Base-by-base conservation (phyloP, 768 basidiomycete species). In the Filobasidium floriforme region DNA sequence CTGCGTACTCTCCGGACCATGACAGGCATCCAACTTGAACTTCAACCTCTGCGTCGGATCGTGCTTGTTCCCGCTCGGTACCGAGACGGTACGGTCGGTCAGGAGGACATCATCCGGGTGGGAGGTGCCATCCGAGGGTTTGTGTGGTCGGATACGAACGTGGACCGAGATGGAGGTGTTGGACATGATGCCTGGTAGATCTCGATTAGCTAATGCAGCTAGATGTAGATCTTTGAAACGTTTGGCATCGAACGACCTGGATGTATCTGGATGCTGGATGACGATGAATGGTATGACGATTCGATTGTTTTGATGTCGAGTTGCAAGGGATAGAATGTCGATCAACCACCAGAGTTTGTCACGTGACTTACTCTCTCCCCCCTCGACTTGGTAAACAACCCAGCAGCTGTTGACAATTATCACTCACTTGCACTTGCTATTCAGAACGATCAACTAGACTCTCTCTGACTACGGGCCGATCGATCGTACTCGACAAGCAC, bases 1-100 rank as follows among this genome's bases (percentile, higher is more conserved):
- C 72, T 92, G 90, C 0, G 82, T 84, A 26, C 88, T 85, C 41
- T 76, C 72, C 63, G 85, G 83, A 74, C 85, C 89, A 75, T 90
- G 89, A 75, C 88, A 89, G 60, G 85, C 87, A 43, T 88, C 82
- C 72, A 90, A 85, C 40, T 88, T 89, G 46, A 61, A 28, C 29
- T 55, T n/a, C 19, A 82, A 72, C 75, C 88, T 86, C 66, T 88
- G 82, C 0, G 88, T 88, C 14, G 54, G 29, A 57, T 57, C 54
- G 24, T 24, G 15, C 54, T 57, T 57, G 54, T 24, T 57, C 5
- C 54, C 54, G 73, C 90, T 90, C 32, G 83, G 80, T 6, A 90
- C 88, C 26, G 81, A 81, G 66, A 90, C 60, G 19, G 60, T 62
- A 10, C 28, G 32, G 22, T 40, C 66, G 1, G 62, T 41, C 43